A percentile compares a stretch with the other conserved stretches of the same genome.
Evolutionary conservation across 768 basidiomycete genomes (phyloP).

Genomic region (Tricholoma terreum): DNA sequence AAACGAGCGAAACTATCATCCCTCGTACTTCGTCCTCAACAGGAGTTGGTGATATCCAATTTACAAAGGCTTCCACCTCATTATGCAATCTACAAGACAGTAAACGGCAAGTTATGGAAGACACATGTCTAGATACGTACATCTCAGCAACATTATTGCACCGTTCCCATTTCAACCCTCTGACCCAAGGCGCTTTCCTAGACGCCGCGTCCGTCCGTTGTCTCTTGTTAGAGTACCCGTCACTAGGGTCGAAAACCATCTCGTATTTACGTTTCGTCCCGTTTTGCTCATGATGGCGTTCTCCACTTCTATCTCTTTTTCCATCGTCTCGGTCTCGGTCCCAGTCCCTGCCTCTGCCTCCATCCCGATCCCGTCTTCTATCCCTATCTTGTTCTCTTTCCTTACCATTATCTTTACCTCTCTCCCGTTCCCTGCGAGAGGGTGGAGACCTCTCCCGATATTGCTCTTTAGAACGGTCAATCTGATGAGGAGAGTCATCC

Average conservation of each 20-base stretch:
- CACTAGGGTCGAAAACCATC: constrained; percentile 40
- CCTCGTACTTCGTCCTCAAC: constrained; percentile 84
- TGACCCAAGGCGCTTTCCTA: constrained; percentile 69
- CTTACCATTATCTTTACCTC: constrained; percentile 12
- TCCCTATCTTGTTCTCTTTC: constrained; percentile 9
- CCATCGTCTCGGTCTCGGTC: constrained; percentile 2
- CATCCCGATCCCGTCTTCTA: constrained; percentile 7
- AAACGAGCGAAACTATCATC: constrained; percentile 67
- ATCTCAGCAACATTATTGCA: constrained; percentile 82
- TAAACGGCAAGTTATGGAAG: constrained; percentile 1
- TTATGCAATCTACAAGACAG: constrained; percentile 64
- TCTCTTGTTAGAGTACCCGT: constrained; percentile 52
- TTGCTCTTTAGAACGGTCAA: not conserved
- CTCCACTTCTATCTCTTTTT: constrained; percentile 19
- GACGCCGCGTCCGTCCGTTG: constrained; percentile 49
- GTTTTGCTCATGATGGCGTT: constrained; percentile 7
- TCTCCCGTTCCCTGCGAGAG: constrained; percentile 12
- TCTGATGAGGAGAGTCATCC: not conserved
- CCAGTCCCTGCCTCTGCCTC: constrained; percentile 7
- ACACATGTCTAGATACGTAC: constrained; percentile 42
- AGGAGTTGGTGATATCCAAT: constrained; percentile 84
- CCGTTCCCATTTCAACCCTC: constrained; percentile 63
- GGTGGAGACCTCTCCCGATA: not conserved
- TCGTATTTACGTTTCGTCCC: constrained; percentile 47
- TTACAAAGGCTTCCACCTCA: constrained; percentile 82